These are phyloP conservation scores for Infundibulicybe gibba DNA, from an alignment of 768 basidiomycete genomes.

Conservation along the genomic window DNA sequence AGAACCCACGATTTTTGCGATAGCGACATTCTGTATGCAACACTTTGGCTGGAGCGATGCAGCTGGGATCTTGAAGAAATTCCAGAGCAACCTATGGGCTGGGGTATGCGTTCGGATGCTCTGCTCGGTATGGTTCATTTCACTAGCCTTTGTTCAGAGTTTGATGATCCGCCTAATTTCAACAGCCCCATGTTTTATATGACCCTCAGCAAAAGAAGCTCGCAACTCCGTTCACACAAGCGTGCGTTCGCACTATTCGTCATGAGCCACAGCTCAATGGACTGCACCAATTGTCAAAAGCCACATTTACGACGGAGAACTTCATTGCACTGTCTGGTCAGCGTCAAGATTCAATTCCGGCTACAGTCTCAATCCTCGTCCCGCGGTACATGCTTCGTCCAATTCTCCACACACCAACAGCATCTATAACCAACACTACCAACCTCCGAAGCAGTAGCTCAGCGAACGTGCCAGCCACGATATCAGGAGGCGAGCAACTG, in stretches of 20 bases:
- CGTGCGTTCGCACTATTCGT: not conserved
- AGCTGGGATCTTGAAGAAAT: slow-evolving; percentile 52
- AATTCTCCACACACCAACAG: too few relatives aligned
- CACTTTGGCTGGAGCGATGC: slow-evolving; percentile 66
- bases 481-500: too few relatives aligned
- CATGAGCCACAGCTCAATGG: too few relatives aligned
- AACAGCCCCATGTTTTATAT: not conserved
- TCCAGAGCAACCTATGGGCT: slow-evolving; percentile 55
- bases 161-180: not conserved
- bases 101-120: slow-evolving; percentile 47
- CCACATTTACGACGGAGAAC: not conserved
- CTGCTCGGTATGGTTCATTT: slow-evolving; percentile 3
- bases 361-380: too few relatives aligned
- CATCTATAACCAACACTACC: too few relatives aligned
- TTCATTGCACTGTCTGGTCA: not conserved
- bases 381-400: too few relatives aligned
- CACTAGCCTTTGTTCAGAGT: not conserved
- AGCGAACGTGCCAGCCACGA: too few relatives aligned
- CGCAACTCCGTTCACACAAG: not conserved
- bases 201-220: not conserved
- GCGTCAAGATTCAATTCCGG: too few relatives aligned
- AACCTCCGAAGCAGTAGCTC: too few relatives aligned
- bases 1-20: slow-evolving; percentile 28
- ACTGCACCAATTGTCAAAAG: not conserved
- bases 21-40: slow-evolving; percentile 58